phyloP scores from a whole-genome alignment of 257 asterid genomes.

The Eustoma russellianum region DNA sequence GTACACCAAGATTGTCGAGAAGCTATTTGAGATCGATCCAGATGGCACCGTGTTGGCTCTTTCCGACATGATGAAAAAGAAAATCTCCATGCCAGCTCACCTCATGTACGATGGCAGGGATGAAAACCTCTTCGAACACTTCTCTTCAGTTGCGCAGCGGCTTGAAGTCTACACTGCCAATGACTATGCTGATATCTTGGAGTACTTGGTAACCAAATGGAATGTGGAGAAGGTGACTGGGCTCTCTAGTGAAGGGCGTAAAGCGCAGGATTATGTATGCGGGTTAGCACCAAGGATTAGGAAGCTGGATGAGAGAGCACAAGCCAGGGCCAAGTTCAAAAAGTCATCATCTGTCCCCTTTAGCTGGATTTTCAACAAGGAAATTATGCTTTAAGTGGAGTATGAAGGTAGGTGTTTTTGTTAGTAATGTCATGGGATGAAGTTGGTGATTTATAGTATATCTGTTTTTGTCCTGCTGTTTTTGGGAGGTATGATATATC shows the following conservation, averaged over 20 bases:
- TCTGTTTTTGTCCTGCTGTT: no score
- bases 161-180: conserved; percentile 65
- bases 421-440: conserved; percentile 1
- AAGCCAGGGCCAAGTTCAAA: conserved; percentile 49
- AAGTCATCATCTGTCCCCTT: conserved; percentile 34
- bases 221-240: conserved; percentile 52
- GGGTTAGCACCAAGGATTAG: conserved; percentile 51
- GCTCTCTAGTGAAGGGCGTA: conserved; percentile 58
- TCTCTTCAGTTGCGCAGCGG: conserved; percentile 58
- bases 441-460: no score
- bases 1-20: conserved; percentile 57
- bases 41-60: conserved; percentile 45
- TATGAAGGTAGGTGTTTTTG: conserved; percentile 1
- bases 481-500: no score
- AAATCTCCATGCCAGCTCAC: conserved; percentile 73
- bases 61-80: conserved; percentile 74
- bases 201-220: conserved; percentile 55
- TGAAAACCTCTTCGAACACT: conserved; percentile 51
- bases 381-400: conserved; percentile 25
- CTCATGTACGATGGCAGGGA: conserved; percentile 65
- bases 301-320: no score
- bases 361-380: conserved; percentile 56
- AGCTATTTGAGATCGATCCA: conserved; percentile 70
- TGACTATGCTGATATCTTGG: no score
- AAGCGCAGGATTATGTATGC: conserved; percentile 68